phyloP scores from a whole-genome alignment of 768 basidiomycete genomes.

The Phlebiopsis gigantea region DNA sequence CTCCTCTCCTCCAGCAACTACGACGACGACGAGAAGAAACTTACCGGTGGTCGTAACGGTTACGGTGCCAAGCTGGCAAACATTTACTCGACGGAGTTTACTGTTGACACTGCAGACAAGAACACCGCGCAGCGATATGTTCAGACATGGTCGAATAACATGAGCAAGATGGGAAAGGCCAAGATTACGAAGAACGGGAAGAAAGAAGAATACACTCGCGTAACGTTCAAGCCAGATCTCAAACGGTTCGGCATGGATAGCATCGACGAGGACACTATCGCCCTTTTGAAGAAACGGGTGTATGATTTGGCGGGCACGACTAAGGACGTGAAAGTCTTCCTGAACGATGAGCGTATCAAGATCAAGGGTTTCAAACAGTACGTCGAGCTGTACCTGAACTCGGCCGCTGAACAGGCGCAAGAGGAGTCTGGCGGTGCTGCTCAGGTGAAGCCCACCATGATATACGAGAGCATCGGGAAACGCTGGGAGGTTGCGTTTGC shows the following conservation, averaged over 20 bases:
- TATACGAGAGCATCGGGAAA: conserved; percentile 73
- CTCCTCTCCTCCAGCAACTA: conserved; percentile 94
- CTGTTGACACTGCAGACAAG: conserved; percentile 92
- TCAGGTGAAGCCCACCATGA: conserved; percentile 65
- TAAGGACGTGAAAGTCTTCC: conserved; percentile 86
- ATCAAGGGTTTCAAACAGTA: conserved; percentile 97
- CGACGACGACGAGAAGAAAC: conserved; percentile 97
- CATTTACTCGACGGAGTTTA: conserved; percentile 96
- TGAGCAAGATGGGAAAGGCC: conserved; percentile 80
- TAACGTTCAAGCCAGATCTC: conserved; percentile 92
- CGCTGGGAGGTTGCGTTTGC: conserved; percentile 97
- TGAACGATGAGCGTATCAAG: conserved; percentile 89
- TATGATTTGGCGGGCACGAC: conserved; percentile 97
- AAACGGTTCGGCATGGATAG: conserved; percentile 85
- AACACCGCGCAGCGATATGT: conserved; percentile 84
- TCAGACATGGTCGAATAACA: conserved; percentile 92
- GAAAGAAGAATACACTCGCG: conserved; percentile 86
- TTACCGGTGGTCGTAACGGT: conserved; percentile 97
- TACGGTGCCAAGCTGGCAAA: conserved; percentile 98
- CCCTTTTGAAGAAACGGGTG: conserved; percentile 87
- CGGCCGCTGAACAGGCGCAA: conserved; percentile 63
- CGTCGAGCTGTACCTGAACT: conserved; percentile 86
- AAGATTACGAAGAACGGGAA: conserved; percentile 91
- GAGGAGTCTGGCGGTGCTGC: conserved; percentile 77
- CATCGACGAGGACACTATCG: conserved; percentile 89